Evolutionary conservation across 306 rosid species (phyloP), one percentile per base, ranked within the genome.

Genomic region (Dicorynia guianensis): DNA sequence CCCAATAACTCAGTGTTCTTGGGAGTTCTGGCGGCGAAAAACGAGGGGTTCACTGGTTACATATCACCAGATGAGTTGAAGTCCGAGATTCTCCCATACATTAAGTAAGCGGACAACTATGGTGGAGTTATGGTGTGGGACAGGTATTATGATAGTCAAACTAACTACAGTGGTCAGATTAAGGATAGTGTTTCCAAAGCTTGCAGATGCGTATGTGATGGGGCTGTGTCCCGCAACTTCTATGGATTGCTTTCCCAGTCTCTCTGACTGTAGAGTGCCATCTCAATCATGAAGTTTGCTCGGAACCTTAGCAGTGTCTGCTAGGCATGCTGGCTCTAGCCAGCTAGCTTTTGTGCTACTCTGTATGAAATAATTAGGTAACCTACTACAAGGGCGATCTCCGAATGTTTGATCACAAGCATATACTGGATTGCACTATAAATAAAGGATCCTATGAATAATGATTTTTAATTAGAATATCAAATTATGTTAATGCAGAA

Each of bases 101-200:
- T 1, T 3, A 65, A 18, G 11, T 0, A 43, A 34, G 11, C 80
- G 55, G 17, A 39, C 0, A 66, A 55, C 50, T 66, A 55, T 43
- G 80, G 80, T 15, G 74, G 80, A 19, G 67, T 65, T 11, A 43
- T 76, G 80, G 1, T 65, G 1, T 66, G 11, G 20, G 55, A 66
- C 30, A 66, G 74, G 67, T 10, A 4, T n/a, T 11, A 0, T 11
- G 74, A 76, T 33, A 9, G 0, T 3, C 0, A 5, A 0, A 10
- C 1, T 2, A 0, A 11, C 3, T 65, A 65, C 3, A 30, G 25
- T 15, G 3, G 0, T 2, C 6, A 20, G 72, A 75, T 75, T 2
- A 65, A 15, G 42, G 66, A 42, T 0, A 20, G 20, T 2, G 53
- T 62, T 6, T 0, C 3, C 0, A 74, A 39, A 74, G 1, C 0